Evolutionary conservation across 306 rosid genomes (phyloP).

Genomic region (Cucumis hystrix): DNA sequence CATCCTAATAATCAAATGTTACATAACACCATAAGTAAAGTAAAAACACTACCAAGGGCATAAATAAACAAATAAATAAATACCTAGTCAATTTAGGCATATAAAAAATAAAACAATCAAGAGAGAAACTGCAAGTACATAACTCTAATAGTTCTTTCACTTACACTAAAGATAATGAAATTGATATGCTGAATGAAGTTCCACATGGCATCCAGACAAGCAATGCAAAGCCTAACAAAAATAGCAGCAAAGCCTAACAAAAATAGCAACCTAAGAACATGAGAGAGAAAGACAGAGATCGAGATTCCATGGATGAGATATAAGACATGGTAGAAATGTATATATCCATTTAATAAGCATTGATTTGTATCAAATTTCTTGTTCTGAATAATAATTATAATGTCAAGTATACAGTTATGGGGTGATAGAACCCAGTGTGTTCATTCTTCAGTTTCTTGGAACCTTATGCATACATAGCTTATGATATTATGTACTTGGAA

Average conservation of each 20-base stretch:
- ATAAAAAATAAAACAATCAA: not conserved
- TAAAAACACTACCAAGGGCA: not conserved
- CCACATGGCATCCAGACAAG: constrained; percentile 46
- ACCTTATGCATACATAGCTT: not conserved
- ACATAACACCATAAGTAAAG: constrained; percentile 8
- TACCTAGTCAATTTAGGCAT: not conserved
- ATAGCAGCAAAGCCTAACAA: too few relatives aligned
- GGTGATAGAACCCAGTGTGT: not conserved
- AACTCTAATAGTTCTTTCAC: constrained; percentile 13
- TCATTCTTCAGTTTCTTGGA: not conserved
- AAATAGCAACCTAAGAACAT: not conserved
- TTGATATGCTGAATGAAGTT: constrained; percentile 52
- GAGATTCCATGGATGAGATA: not conserved
- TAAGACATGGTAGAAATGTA: not conserved
- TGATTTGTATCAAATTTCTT: not conserved
- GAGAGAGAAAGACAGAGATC: not conserved
- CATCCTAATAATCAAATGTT: constrained; percentile 38
- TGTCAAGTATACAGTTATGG: not conserved
- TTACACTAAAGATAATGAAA: constrained; percentile 46
- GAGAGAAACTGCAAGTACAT: not conserved
- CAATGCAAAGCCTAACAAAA: constrained; percentile 52
- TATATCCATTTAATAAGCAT: not conserved
- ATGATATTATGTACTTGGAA: not conserved
- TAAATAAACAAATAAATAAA: not conserved
- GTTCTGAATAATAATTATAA: not conserved